Conservation (phyloP, 768 basidiomycete species). For the Tricholoma terreum region DNA sequence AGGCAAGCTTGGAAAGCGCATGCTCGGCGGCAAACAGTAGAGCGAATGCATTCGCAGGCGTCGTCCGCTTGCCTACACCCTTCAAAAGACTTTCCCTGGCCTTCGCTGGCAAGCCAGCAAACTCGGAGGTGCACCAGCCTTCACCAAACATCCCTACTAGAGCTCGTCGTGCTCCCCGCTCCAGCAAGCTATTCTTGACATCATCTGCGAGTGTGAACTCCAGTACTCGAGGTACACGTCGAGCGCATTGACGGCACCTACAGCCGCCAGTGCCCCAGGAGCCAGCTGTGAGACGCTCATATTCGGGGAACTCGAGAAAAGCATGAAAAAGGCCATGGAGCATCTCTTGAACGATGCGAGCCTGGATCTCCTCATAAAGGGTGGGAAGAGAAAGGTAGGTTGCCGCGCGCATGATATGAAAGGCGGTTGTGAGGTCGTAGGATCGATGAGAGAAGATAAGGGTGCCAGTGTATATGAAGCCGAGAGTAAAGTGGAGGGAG, state of each 20-base stretch:
- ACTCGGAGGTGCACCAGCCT: constrained; percentile 83
- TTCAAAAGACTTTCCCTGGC: constrained; percentile 67
- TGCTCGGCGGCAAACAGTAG: constrained; percentile 66
- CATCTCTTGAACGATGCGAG: constrained; percentile 84
- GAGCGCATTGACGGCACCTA: constrained; percentile 78
- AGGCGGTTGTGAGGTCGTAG: constrained; percentile 90
- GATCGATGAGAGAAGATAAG: constrained; percentile 89
- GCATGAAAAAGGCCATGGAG: constrained; percentile 87
- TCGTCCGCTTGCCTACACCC: constrained; percentile 68
- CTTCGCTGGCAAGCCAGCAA: constrained; percentile 65
- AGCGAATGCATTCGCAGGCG: constrained; percentile 62
- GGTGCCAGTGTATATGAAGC: constrained; percentile 93
- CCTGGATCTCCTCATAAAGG: constrained; percentile 77
- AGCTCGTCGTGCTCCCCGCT: constrained; percentile 68
- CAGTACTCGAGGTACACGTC: constrained; percentile 77
- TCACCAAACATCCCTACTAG: constrained; percentile 85
- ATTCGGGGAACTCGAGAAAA: constrained; percentile 74
- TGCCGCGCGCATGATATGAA: constrained; percentile 83
- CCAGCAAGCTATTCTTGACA: constrained; percentile 68
- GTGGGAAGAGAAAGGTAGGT: constrained; percentile 72
- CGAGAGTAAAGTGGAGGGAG: constrained; percentile 89
- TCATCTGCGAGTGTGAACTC: constrained; percentile 78
- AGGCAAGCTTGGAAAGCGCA: constrained; percentile 51
- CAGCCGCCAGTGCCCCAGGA: constrained; percentile 85
- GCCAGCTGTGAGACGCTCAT: constrained; percentile 68